Percentiles rank a stretch among this genome's conserved stretches.
phyloP scores from a whole-genome alignment of 2,329 filamentous ascomycete species.

The Aspergillus sojae region DNA sequence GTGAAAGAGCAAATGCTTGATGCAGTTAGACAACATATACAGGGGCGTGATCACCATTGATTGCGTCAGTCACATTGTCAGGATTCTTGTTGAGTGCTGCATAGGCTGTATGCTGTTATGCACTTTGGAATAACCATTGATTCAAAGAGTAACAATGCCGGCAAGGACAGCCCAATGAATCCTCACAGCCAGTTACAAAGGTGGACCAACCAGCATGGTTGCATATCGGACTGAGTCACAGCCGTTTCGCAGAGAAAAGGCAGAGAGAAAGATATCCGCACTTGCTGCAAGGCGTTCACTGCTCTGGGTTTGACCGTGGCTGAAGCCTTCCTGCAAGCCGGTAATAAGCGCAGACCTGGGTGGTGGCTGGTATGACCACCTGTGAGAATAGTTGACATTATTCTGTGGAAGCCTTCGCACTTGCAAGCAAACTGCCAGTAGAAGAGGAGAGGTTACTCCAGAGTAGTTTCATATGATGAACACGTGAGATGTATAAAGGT shows the following conservation, averaged over 20 bases:
- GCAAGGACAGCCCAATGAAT: background rate
- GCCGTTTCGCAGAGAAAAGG: background rate
- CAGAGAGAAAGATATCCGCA: background rate
- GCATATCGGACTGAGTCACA: background rate
- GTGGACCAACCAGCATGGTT: constrained; percentile 2
- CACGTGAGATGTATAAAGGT: background rate
- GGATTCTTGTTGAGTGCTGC: background rate
- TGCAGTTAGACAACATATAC: background rate
- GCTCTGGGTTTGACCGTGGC: constrained; percentile 1
- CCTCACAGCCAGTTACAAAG: background rate
- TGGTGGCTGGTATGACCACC: background rate
- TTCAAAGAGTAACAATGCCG: background rate
- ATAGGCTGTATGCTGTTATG: constrained; percentile 7
- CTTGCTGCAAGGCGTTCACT: constrained; percentile 2
- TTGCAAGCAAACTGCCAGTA: background rate
- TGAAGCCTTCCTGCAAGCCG: background rate
- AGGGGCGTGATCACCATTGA: background rate
- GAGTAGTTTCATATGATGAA: background rate
- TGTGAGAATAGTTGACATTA: background rate
- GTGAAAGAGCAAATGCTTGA: background rate
- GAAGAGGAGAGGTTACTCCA: background rate
- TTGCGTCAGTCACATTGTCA: constrained; percentile 1
- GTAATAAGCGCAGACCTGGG: background rate
- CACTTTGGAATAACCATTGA: background rate
- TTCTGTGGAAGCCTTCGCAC: background rate